Conservation (phyloP, 257 asterid species). For the Linderniella brevidens region DNA sequence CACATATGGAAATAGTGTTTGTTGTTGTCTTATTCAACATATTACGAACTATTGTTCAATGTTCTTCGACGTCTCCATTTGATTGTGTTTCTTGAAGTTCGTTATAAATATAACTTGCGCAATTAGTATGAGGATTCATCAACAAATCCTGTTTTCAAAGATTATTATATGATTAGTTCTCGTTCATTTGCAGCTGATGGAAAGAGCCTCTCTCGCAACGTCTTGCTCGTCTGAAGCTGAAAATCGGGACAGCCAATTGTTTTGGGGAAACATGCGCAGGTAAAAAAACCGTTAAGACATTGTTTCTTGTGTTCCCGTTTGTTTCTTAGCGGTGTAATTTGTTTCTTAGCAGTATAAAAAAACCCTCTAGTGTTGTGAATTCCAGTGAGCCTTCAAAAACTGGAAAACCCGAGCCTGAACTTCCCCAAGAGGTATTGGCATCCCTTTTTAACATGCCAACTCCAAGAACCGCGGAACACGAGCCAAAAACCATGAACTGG, state of each 20-base stretch:
- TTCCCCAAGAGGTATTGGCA: conserved; percentile 63
- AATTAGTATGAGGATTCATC: too few relatives aligned
- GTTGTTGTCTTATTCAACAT: too few relatives aligned
- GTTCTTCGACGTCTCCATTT: too few relatives aligned
- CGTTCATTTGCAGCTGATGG: conserved; percentile 36
- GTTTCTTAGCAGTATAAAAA: conserved; percentile 30
- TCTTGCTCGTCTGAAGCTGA: conserved; percentile 40
- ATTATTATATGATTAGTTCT: conserved; percentile 5
- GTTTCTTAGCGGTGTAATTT: conserved; percentile 20
- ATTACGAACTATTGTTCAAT: too few relatives aligned
- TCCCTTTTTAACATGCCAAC: conserved; percentile 79
- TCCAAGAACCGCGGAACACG: conserved; percentile 60
- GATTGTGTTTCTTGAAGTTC: too few relatives aligned
- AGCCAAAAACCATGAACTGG: conserved; percentile 81
- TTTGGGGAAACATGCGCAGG: conserved; percentile 41
- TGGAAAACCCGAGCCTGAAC: conserved; percentile 29
- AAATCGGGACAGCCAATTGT: conserved; percentile 31
- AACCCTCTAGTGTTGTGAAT: conserved; percentile 19
- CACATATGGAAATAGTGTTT: not conserved
- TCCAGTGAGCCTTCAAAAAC: conserved; percentile 21
- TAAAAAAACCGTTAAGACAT: conserved; percentile 13
- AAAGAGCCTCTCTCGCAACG: conserved; percentile 34
- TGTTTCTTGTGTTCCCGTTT: conserved; percentile 9
- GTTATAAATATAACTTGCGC: too few relatives aligned
- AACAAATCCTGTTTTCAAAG: not conserved